phyloP scores from a whole-genome alignment of 306 rosid species.

The Gillenia trifoliata region DNA sequence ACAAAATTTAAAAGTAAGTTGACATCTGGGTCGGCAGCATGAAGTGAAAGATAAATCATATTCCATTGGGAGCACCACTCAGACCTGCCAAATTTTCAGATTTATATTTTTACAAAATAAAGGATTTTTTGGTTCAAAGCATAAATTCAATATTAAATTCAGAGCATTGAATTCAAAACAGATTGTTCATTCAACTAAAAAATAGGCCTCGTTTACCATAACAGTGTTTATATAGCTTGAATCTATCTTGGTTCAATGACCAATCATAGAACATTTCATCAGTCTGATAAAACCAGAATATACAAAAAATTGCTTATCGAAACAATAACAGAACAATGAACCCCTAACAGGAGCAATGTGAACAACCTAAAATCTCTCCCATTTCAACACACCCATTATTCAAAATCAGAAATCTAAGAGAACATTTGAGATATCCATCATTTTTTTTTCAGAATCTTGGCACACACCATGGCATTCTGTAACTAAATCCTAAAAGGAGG shows the following conservation, averaged over 20 bases:
- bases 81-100: conserved; percentile 29
- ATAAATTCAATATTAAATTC: conserved; percentile 2
- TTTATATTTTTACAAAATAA: conserved; percentile 5
- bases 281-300: conserved; percentile 12
- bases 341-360: conserved; percentile 19
- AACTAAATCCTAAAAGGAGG: no score
- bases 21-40: conserved; percentile 26
- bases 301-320: conserved; percentile 8
- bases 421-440: no score
- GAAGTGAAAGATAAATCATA: no score
- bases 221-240: not conserved
- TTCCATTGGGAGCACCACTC: conserved; percentile 17
- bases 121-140: conserved; percentile 1
- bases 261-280: not conserved
- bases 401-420: no score
- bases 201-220: not conserved
- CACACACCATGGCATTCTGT: no score
- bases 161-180: no score
- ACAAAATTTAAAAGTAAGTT: conserved; percentile 22
- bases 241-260: no score
- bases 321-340: conserved; percentile 29
- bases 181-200: not conserved
- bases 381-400: conserved; percentile 34
- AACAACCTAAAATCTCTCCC: conserved; percentile 14
- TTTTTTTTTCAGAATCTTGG: no score